Evolutionary conservation across 768 basidiomycete species (phyloP).

Genomic region (Trametes maxima): DNA sequence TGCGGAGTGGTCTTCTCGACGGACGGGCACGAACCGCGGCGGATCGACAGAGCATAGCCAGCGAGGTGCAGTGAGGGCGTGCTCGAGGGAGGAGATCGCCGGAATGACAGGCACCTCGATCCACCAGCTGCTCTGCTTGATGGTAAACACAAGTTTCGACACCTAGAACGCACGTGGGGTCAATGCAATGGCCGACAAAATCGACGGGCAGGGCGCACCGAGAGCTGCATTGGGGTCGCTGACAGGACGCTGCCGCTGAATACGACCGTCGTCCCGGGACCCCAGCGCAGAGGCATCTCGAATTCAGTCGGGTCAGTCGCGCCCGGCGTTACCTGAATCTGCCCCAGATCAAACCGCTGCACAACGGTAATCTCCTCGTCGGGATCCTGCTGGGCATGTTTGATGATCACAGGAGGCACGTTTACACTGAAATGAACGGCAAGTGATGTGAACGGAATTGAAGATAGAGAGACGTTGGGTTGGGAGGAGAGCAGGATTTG

Average conservation of each 20-base stretch:
- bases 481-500: constrained; percentile 70
- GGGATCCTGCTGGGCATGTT: constrained; percentile 37
- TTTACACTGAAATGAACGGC: constrained; percentile 59
- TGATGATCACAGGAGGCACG: constrained; percentile 52
- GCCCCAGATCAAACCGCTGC: constrained; percentile 50
- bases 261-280: constrained; percentile 51
- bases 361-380: constrained; percentile 30
- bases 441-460: constrained; percentile 63
- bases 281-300: constrained; percentile 59
- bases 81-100: constrained; percentile 39
- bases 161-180: constrained; percentile 28
- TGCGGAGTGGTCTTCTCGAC: constrained; percentile 46
- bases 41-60: constrained; percentile 67
- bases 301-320: constrained; percentile 30
- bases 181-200: not conserved
- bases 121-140: constrained; percentile 67
- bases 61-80: constrained; percentile 30
- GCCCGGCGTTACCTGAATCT: constrained; percentile 24
- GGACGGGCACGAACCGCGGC: constrained; percentile 53
- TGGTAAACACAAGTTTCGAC: constrained; percentile 51
- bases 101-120: constrained; percentile 59
- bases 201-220: constrained; percentile 44
- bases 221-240: constrained; percentile 49
- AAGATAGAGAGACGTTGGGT: constrained; percentile 47
- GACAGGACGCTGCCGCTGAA: constrained; percentile 63